Evolutionary conservation across 345 rosid species (phyloP), one percentile per base, ranked within the genome.

Genomic region (Arabidopsis suecica): DNA sequence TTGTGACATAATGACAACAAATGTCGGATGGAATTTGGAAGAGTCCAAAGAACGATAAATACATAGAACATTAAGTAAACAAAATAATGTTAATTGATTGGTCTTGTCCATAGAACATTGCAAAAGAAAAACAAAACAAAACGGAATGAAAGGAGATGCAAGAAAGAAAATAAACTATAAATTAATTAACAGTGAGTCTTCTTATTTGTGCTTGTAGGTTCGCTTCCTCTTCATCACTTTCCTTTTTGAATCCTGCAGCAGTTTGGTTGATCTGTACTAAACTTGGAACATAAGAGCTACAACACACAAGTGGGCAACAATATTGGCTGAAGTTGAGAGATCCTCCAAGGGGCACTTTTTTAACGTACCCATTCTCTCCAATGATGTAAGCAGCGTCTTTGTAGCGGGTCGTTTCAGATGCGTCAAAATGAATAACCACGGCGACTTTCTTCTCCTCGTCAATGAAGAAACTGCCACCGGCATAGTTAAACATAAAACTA

Each of bases 381-480:
- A 14, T 3, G 25, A 57, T 33, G 41, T 57, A 57, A 57, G 61
- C 41, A 30, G 10, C 18, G 18, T 41, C 45, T n/a, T 28, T 2
- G 60, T 25, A 5, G 6, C 3, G 7, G 7, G 59, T 4, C 6
- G 2, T 25, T 6, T 12, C 10, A 28, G 18, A 6, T 55, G 3
- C 22, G 38, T 32, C 40, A 3, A 7, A 30, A 7, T 32, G 1
- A 32, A 56, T 7, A n/a, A 32, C 6, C 6, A 56, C 61, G 0
- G 61, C 61, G 1, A 14, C 18, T 56, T 32, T 56, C 38, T 6
- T 55, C 38, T 55, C 61, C 38, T 56, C 61, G 61, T 56, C 61
- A 32, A 56, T 32, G 22, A 56, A 14, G 61, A 56, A 55, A 55
- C 60, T 55, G 37, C 9, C 60, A 25, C 4, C 20, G 33, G 6